phyloP scores from a whole-genome alignment of 805 yeast species.

The Myxozyma melibiosi region DNA sequence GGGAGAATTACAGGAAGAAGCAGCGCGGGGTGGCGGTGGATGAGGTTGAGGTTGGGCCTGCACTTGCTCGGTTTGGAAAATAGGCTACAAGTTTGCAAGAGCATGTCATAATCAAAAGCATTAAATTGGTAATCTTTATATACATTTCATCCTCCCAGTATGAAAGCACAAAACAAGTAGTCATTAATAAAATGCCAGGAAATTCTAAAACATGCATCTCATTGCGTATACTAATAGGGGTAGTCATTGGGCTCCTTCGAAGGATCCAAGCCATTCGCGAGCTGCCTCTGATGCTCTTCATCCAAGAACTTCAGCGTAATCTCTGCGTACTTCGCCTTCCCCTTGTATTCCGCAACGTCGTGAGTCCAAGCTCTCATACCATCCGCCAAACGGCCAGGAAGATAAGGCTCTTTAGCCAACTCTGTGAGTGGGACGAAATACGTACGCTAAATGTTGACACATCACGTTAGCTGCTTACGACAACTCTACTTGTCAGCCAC shows the following conservation, averaged over 20 bases:
- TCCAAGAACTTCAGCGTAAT: slow-evolving; percentile 28
- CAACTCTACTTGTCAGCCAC: not conserved
- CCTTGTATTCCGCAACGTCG: slow-evolving; percentile 64
- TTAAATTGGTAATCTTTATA: no score
- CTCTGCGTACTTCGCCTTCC: slow-evolving; percentile 43
- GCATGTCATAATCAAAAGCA: not conserved
- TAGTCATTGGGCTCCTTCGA: slow-evolving; percentile 23
- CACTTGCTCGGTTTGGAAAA: slow-evolving; percentile 29
- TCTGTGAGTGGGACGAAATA: slow-evolving; percentile 60
- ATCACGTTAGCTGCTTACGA: not conserved
- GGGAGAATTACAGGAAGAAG: slow-evolving; percentile 54
- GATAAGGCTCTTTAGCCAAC: slow-evolving; percentile 59
- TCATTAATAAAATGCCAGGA: not conserved
- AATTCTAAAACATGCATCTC: not conserved
- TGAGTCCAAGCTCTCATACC: slow-evolving; percentile 63
- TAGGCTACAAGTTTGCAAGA: not conserved
- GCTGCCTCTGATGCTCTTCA: slow-evolving; percentile 30
- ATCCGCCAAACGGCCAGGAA: slow-evolving; percentile 61
- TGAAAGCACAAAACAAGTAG: no score
- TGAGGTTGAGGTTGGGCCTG: slow-evolving; percentile 29
- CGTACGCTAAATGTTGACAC: slow-evolving; percentile 46
- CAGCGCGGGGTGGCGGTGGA: slow-evolving; percentile 44
- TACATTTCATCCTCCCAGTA: no score
- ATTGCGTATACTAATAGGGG: slow-evolving; percentile 24
- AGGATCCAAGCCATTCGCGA: slow-evolving; percentile 20